Base-by-base conservation (phyloP, 2,329 filamentous ascomycete genomes). In the Tothia fuscella region DNA sequence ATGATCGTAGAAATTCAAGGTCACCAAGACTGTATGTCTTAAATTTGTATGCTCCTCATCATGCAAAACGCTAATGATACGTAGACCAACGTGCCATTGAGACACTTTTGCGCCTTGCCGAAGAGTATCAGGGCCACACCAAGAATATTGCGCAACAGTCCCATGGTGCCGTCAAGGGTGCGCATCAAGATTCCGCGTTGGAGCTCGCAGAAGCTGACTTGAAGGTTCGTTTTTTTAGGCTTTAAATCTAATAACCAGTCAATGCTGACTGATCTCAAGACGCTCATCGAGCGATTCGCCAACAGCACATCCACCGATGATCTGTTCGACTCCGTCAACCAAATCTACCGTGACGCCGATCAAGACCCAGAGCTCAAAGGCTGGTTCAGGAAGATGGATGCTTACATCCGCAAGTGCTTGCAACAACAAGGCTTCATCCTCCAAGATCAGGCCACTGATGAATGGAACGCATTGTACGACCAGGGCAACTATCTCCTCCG, bases 1-100 rank as follows among this genome's bases (percentile, higher is more conserved):
- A 93, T 96, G 82, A 68, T 98, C 29, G 78, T 95, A 34, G 91
- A 98, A 64, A 87, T 93, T 53, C 91, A 98, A 65, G 84, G 89
- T 43, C 91, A 96, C 56, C 76, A 84, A 45, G 89, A 98, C 54
- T 98, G 74, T 78, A 62, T 59, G 71, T 64, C 12, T 22, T 28
- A 26, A 19, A 2, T 3, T n/a, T 24, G 12, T 41, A 30, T 17
- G 4, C 7, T 7, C 41, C 3, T 22, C 6, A 10, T 38, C 9
- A 6, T 9, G 9, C 7, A 42, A 13, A 24, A 44, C 43, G 34
- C 20, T 32, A 16, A 4, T 5, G 7, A 14, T 22, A 14, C 26
- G 12, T 49, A 78, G 74, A 96, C 62, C 79, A 88, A 51, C 74
- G 82, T 60, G 91, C 91, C n/a, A 80, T 98, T 48, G 77, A 87